A percentile compares a stretch with the other conserved stretches of the same genome.
These are phyloP conservation scores for Chaetomiaceae sp. DNA, from an alignment of 2,329 filamentous ascomycete genomes.

Conservation along the genomic window DNA sequence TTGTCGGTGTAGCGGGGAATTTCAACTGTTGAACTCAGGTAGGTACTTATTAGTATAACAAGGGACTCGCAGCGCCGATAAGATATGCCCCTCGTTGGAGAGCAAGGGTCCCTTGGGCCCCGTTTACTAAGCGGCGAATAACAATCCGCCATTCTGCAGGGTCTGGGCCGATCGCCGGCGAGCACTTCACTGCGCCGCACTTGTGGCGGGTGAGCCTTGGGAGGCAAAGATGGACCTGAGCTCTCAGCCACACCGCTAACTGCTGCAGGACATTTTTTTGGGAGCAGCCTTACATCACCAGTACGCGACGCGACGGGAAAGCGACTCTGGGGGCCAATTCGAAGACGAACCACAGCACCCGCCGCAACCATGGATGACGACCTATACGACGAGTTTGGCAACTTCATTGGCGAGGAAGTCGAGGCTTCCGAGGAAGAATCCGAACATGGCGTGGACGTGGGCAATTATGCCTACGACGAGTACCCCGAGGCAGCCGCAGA, in stretches of 20 bases:
- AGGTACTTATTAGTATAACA: too few relatives aligned
- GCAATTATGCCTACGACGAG: slow-evolving; percentile 78
- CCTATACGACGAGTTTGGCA: slow-evolving; percentile 31
- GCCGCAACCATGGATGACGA: slow-evolving; percentile 30
- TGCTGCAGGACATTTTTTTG: slow-evolving; percentile 10
- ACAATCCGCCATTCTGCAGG: neutral
- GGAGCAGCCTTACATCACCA: slow-evolving; percentile 20
- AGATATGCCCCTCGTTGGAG: slow-evolving; percentile 14
- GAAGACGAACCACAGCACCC: slow-evolving; percentile 1
- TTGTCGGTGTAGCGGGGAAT: slow-evolving; percentile 19
- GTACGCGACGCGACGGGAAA: slow-evolving; percentile 21
- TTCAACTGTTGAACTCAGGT: slow-evolving; percentile 8
- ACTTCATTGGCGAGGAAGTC: slow-evolving; percentile 66
- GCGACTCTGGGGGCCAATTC: neutral
- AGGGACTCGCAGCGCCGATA: slow-evolving; percentile 5
- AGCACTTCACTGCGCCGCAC: slow-evolving; percentile 1
- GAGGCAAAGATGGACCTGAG: neutral
- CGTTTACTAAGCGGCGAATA: slow-evolving; percentile 4
- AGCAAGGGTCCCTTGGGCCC: neutral
- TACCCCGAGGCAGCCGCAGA: slow-evolving; percentile 60
- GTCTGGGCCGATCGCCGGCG: slow-evolving; percentile 5
- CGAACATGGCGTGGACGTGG: slow-evolving; percentile 67
- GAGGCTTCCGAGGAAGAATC: slow-evolving; percentile 83
- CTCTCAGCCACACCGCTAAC: slow-evolving; percentile 14
- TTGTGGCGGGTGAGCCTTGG: slow-evolving; percentile 5